Evolutionary conservation across 805 yeast species (phyloP), one percentile per base, ranked within the genome.

Genomic region (Saturnispora quitensis): DNA sequence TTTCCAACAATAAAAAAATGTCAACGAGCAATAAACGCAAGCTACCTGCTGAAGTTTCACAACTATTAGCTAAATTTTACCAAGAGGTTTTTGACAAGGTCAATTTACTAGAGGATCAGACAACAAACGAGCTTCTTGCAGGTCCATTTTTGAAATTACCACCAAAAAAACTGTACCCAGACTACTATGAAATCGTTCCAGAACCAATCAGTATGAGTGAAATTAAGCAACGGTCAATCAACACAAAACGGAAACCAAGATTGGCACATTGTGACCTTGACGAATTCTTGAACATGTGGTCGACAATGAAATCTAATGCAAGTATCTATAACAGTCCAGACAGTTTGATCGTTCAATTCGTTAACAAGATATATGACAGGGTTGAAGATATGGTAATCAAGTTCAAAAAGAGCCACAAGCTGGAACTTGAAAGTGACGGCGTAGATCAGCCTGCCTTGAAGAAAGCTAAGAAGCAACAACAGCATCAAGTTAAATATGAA

Each of bases 151-250:
- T 78, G 67, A 76, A 76, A 34, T 79, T 76, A 59, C 93, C 95
- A 13, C 75, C 82, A 12, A 81, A 73, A 61, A 78, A 78, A 60
- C 63, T 76, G 10, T 85, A 86, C 56, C 91, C 93, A 3, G 93
- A 84, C 67, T 87, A 87, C 63, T 86, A 84, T 60, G 75, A 77
- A 35, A 68, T 86, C 56, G 85, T 86, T 57, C 74, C 78, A 56
- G 72, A 75, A 52, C 95, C 93, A 28, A 77, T 82, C 18, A 74
- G 89, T 2, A 65, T 86, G 47, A 71, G 71, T 47, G 78, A 73
- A 55, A 70, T 85, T 46, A 71, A 68, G 53, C 79, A 76, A 66
- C 73, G 72, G 48, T 60, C 82, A 49, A 50, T 43, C 59, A 62
- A 35, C 65, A 62, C 9, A 52, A 54, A 25, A 27, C 78, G 82